Base-by-base conservation (phyloP, 2,329 filamentous ascomycete species). In the Beauveria asiatica region DNA sequence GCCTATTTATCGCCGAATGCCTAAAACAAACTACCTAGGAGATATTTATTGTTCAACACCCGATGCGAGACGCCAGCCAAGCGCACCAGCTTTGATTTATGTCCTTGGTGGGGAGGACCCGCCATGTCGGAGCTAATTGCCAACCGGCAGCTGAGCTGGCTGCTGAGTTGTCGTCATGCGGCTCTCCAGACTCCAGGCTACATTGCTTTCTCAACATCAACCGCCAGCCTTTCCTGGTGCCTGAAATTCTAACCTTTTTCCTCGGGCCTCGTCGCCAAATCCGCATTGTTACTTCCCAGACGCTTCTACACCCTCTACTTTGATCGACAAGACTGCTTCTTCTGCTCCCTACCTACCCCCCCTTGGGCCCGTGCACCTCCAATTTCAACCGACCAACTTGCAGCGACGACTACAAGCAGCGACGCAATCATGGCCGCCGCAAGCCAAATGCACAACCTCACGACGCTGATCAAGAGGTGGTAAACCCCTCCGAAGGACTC, bases 401-500 rank as follows among this genome's bases (percentile, higher is more conserved):
- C 19, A 13, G 16, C 5, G 11, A 27, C 57, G 41, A 53, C 39
- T 6, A 48, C 49, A 42, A 42, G 41, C 49, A 21, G 33, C 13
- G 7, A 45, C 57, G 30, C 57, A 46, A 75, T 62, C 64, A 92
- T 92, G 88, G 84, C 87, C 66, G 85, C 86, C 66, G 78, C 85
- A 64, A 89, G 83, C 76, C 90, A 92, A 70, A 97, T 97, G 91
- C 87, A 97, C 77, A 97, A 96, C 73, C 79, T 99, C 64, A 95
- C 92, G 41, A 99, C 94, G 59, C 84, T 99, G 70, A 97, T 99
- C 79, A 99, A 99, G 83, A 86, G 94, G 94, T 97, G 83, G 9
- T 37, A 9, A 25, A 19, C 10, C 10, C 17, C 13, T n/a, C 17
- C 11, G 1, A 1, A 37, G n/a, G 5, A 39, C 27, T 3, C 19